Evolutionary conservation across 306 rosid genomes (phyloP).

Genomic region (Corylus americana): DNA sequence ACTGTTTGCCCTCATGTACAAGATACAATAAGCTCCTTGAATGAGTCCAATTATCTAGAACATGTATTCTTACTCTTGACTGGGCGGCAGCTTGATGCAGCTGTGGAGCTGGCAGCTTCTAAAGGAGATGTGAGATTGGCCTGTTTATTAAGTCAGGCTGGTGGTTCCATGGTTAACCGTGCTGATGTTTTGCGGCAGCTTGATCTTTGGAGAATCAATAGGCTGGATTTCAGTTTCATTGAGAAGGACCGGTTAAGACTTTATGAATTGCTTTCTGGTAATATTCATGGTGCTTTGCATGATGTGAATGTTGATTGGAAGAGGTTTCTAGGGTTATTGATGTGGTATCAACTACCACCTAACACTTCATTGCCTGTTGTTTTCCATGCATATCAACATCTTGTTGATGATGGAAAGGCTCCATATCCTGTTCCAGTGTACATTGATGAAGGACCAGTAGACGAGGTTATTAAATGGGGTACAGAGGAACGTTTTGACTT

Average conservation of each 20-base stretch:
- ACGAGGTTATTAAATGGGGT: slow-evolving; percentile 44
- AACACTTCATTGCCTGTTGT: slow-evolving; percentile 63
- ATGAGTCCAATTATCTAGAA: slow-evolving; percentile 70
- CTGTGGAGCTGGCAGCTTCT: slow-evolving; percentile 82
- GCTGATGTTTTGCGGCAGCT: slow-evolving; percentile 77
- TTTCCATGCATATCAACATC: slow-evolving; percentile 70
- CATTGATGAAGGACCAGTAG: slow-evolving; percentile 68
- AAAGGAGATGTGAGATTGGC: slow-evolving; percentile 93
- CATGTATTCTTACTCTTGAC: slow-evolving; percentile 75
- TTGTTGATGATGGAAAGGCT: slow-evolving; percentile 73
- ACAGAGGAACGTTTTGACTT: slow-evolving; percentile 61
- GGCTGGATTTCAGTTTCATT: slow-evolving; percentile 85
- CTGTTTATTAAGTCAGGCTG: slow-evolving; percentile 87
- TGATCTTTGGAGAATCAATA: slow-evolving; percentile 79
- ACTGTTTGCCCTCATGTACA: slow-evolving; percentile 82
- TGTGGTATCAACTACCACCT: slow-evolving; percentile 88
- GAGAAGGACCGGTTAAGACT: slow-evolving; percentile 81
- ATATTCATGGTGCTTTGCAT: slow-evolving; percentile 63
- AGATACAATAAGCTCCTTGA: slow-evolving; percentile 66
- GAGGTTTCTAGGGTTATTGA: slow-evolving; percentile 86
- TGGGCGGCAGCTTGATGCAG: slow-evolving; percentile 81
- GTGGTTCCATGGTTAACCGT: slow-evolving; percentile 82
- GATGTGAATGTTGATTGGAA: slow-evolving; percentile 81
- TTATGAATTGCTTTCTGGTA: slow-evolving; percentile 81
- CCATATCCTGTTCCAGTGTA: slow-evolving; percentile 87